Evolutionary conservation across 495 filamentous ascomycete genomes (phyloP), one percentile per base, ranked within the genome.

Genomic region (Aspergillus taichungensis): DNA sequence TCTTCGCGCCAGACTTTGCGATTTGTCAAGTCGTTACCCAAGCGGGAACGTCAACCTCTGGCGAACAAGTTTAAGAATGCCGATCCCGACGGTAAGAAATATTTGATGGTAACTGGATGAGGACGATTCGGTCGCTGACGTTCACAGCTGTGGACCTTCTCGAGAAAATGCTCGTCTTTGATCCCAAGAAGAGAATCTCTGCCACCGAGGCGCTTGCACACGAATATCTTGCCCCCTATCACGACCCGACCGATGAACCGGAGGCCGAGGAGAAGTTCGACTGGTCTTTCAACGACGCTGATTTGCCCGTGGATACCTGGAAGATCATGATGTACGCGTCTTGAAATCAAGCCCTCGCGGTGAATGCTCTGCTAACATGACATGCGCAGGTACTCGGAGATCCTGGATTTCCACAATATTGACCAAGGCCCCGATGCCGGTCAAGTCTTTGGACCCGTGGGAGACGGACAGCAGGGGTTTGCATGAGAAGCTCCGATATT

Each of bases 201-300:
- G 92, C 92, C 8, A 74, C 79, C 49, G 80, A 89, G 40, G 92
- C 84, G 30, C 78, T 98, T 31, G 83, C 84, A 37, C 88, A 97
- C 61, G 86, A 88, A 49, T 98, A 97, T 60, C 85, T 98, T 35
- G 77, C 88, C 10, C 92, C 92, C 9, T 98, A 98, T 69, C 92
- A 98, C 60, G 92, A 98, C 59, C 90, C 91, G 10, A 89, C 84
- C 12, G 92, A 98, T 59, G 92, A 98, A 70, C 92, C 92, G 6
- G 85, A 87, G 9, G 87, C 92, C 18, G 87, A 94, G 47, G 91
- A 96, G 74, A 97, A 94, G 70, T 98, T 98, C 57, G 92, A 98
- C 62, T 98, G 92, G 92, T 95, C 89, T n/a, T 98, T 98, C 69
- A 98, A 96, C 62, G 91, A 98, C 61, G 94, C 92, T 30, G 92